phyloP scores from a whole-genome alignment of 2,329 filamentous ascomycete species.

The Pseudogymnoascus sp. region DNA sequence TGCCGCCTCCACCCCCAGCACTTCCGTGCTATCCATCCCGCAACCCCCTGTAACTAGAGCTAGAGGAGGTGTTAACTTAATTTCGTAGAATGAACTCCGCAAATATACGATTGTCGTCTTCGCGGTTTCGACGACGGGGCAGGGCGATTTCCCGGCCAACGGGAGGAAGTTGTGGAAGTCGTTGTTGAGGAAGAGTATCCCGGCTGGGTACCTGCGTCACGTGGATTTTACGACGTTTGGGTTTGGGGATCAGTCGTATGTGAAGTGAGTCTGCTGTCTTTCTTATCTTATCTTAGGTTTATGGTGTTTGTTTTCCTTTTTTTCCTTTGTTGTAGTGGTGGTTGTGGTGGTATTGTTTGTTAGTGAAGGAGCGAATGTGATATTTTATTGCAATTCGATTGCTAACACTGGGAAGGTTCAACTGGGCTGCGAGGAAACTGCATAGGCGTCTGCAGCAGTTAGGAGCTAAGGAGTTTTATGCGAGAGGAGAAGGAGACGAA shows the following conservation, averaged over 20 bases:
- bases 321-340: neutral
- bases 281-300: neutral
- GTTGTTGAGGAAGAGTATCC: slow-evolving; percentile 69
- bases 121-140: slow-evolving; percentile 83
- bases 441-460: slow-evolving; percentile 77
- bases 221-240: slow-evolving; percentile 80
- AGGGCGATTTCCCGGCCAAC: slow-evolving; percentile 87
- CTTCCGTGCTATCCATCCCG: slow-evolving; percentile 18
- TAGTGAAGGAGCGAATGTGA: neutral
- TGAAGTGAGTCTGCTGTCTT: slow-evolving; percentile 51
- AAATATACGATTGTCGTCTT: slow-evolving; percentile 59
- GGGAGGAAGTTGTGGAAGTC: slow-evolving; percentile 75
- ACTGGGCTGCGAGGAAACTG: slow-evolving; percentile 85
- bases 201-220: slow-evolving; percentile 56
- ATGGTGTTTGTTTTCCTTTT: neutral
- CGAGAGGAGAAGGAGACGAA: slow-evolving; percentile 81
- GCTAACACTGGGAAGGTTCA: slow-evolving; percentile 51
- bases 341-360: neutral
- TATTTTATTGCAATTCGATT: slow-evolving; percentile 15
- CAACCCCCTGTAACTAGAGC: slow-evolving; percentile 11
- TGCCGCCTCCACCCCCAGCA: slow-evolving; percentile 7
- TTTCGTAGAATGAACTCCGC: slow-evolving; percentile 40
- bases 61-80: slow-evolving; percentile 12
- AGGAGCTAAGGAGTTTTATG: slow-evolving; percentile 67
- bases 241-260: slow-evolving; percentile 88